These are phyloP conservation scores for Thelonectria blattea DNA, from an alignment of 2,329 filamentous ascomycete species.

Conservation along the genomic window DNA sequence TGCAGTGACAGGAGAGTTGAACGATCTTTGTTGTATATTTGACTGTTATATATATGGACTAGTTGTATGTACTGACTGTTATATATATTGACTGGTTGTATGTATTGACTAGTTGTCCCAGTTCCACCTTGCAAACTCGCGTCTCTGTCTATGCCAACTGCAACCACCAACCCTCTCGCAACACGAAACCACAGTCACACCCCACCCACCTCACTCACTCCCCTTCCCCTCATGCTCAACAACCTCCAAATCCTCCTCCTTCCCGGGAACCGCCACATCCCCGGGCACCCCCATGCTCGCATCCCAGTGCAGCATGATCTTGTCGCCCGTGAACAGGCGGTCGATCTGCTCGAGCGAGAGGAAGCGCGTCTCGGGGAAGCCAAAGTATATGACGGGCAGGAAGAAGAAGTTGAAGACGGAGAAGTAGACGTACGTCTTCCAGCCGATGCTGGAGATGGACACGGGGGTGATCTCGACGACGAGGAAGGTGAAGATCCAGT, in stretches of 20 bases:
- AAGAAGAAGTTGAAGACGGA: conserved; percentile 45
- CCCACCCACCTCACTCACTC: no score
- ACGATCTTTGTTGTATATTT: no score
- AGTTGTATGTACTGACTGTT: no score
- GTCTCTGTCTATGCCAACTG: no score
- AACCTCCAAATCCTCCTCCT: conserved; percentile 24
- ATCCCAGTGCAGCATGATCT: conserved; percentile 42
- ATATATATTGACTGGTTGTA: no score
- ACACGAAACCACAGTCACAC: no score
- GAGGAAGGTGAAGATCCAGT: conserved; percentile 46
- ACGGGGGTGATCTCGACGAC: conserved; percentile 48
- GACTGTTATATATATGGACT: no score
- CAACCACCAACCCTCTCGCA: no score
- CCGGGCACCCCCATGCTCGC: conserved; percentile 41
- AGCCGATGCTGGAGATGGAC: conserved; percentile 46
- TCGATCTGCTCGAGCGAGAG: conserved; percentile 58
- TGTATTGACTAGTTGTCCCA: no score
- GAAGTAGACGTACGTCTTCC: conserved; percentile 48
- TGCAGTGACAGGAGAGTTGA: no score
- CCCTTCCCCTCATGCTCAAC: conserved; percentile 32
- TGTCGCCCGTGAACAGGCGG: conserved; percentile 43
- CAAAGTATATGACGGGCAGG: conserved; percentile 54
- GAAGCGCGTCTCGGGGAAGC: conserved; percentile 56
- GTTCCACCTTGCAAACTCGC: no score
- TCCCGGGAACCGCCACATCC: conserved; percentile 34